Evolutionary conservation across 257 asterid genomes (phyloP), one percentile per base, ranked within the genome.

Genomic region (Handroanthus guayacan): DNA sequence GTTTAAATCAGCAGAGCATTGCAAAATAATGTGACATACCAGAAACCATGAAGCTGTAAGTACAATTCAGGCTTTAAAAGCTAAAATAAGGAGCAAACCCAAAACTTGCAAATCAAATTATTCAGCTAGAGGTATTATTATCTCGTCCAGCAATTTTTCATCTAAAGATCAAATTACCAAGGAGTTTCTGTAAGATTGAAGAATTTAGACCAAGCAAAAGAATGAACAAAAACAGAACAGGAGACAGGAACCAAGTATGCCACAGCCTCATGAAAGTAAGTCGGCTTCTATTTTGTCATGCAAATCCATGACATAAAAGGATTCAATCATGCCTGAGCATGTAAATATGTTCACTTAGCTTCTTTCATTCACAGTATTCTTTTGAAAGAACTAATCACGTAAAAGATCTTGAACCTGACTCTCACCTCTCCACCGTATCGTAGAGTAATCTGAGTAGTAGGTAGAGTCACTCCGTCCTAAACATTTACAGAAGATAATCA

Each of bases 381-480:
- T 56, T 48, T 20, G 37, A 16, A 47, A 64, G 61, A 62, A 48
- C 10, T 41, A 75, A 69, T 47, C 45, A 48, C 62, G 14, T 45
- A 67, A 56, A 75, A 75, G 66, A 60, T 20, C 57, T 20, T 76
- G 41, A 77, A 61, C 68, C 43, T 18, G 57, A 55, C 73, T 71
- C 87, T 87, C 84, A 95, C 99, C 98, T 95, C 99, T 85, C 99
- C 99, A 72, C 99, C 99, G 62, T 87, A 95, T 48, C 97, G 91
- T 85, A 95, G 79, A 74, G 85, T 80, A 77, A 91, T 82, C 84
- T 88, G 98, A 45, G 99, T 89, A 44, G 83, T 86, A 69, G 96
- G 97, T 62, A 91, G 69, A 77, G 96, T 81, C 12, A 87, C 98
- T 71, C 98, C 98, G 83, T 95, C 99, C 99, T 95, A 88, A 52